These are phyloP conservation scores for Davidsoniella neocaledoniae DNA, from an alignment of 2,329 filamentous ascomycete genomes.

Conservation along the genomic window DNA sequence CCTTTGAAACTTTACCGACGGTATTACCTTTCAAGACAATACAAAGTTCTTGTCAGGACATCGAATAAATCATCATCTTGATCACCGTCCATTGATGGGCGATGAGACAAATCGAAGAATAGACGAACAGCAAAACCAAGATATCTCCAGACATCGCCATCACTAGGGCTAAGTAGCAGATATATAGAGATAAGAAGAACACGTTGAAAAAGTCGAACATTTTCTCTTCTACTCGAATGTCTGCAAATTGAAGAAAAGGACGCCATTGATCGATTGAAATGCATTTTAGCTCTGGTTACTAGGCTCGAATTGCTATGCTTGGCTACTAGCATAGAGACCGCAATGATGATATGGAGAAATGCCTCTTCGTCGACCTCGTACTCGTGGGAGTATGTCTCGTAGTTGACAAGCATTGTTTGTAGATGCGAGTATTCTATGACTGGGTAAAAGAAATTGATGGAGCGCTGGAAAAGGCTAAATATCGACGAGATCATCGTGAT, in stretches of 20 bases:
- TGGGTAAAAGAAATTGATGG: conserved; percentile 5
- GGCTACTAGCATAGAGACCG: conserved; percentile 9
- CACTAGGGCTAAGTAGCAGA: conserved; percentile 12
- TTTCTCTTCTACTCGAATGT: conserved; percentile 2
- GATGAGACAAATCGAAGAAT: conserved; percentile 13
- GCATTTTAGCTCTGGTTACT: not conserved
- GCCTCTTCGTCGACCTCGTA: not conserved
- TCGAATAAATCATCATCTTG: conserved; percentile 9
- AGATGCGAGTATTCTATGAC: not conserved
- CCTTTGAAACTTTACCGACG: not conserved
- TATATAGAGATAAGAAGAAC: conserved; percentile 12
- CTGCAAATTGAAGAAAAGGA: not conserved
- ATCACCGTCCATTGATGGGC: conserved; percentile 13
- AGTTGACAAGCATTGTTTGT: not conserved
- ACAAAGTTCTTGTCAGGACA: conserved; percentile 13
- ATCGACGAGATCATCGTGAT: not conserved
- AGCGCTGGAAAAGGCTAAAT: conserved; percentile 1
- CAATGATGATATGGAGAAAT: conserved; percentile 11
- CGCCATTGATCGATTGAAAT: not conserved
- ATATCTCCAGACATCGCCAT: conserved; percentile 13
- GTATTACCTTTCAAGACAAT: conserved; percentile 13
- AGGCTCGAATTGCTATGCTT: conserved; percentile 7
- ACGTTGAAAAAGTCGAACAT: conserved; percentile 12
- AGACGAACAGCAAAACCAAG: conserved; percentile 10
- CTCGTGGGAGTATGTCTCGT: not conserved